These are phyloP conservation scores for Verticillium klebahnii DNA, from an alignment of 2,329 filamentous ascomycete species.

Conservation along the genomic window DNA sequence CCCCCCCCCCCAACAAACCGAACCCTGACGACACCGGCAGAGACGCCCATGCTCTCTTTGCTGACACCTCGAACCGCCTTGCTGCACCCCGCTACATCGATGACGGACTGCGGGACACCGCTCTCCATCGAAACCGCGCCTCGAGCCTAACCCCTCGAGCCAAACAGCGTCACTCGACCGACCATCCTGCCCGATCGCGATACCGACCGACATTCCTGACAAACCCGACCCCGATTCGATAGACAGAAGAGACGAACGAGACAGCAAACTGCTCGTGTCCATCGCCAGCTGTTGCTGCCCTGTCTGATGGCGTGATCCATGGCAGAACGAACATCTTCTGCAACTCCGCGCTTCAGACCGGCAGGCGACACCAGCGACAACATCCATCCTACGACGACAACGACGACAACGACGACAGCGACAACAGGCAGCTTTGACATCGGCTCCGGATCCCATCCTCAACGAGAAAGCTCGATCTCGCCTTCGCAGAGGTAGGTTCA, in stretches of 20 bases:
- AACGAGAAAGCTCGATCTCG: slow-evolving; percentile 6
- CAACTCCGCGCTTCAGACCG: slow-evolving; percentile 45
- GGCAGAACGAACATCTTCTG: slow-evolving; percentile 56
- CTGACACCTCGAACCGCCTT: not conserved
- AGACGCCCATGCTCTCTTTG: not conserved
- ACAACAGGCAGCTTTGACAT: not conserved
- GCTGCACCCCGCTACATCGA: not conserved
- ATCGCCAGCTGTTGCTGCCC: slow-evolving; percentile 14
- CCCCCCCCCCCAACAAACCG: not conserved
- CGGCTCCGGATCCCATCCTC: not conserved
- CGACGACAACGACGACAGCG: not conserved
- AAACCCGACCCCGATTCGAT: not conserved
- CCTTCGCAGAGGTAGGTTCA: slow-evolving; percentile 13
- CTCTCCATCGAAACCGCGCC: not conserved
- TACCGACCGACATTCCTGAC: not conserved
- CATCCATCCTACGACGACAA: not conserved
- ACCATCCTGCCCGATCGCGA: not conserved
- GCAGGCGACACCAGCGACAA: slow-evolving; percentile 35
- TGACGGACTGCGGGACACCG: not conserved
- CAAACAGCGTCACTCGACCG: not conserved
- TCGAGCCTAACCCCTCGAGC: not conserved
- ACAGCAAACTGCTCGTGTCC: not conserved
- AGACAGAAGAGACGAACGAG: not conserved
- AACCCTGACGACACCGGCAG: not conserved
- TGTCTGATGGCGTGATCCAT: slow-evolving; percentile 65